A percentile compares a stretch with the other conserved stretches of the same genome.
Evolutionary conservation across 305 asterid species (phyloP).

Genomic region (Solanum hybrid): DNA sequence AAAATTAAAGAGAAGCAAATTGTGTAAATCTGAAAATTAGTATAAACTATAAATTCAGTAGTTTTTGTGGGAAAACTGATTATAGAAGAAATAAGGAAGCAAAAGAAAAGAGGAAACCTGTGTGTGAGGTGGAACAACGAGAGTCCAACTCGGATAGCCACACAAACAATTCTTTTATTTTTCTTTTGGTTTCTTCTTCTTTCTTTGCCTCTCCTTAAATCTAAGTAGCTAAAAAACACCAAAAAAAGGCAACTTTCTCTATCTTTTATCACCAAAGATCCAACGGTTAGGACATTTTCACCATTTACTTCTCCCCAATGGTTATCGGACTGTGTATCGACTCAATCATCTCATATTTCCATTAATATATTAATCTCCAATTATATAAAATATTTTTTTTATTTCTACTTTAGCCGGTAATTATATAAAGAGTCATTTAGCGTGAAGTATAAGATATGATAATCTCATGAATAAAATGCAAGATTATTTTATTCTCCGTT

Average conservation of each 20-base stretch:
- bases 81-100: not conserved
- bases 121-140: conserved; percentile 8
- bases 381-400: no score
- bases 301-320: not conserved
- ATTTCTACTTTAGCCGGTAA: no score
- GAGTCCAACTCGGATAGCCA: conserved; percentile 11
- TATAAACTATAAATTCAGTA: not conserved
- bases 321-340: not conserved
- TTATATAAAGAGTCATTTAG: no score
- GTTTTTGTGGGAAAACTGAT: not conserved
- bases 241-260: not conserved
- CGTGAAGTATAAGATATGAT: not conserved
- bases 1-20: not conserved
- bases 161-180: not conserved
- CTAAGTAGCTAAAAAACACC: not conserved
- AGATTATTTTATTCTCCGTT: not conserved
- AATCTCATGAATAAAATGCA: no score
- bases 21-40: not conserved
- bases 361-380: no score
- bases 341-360: not conserved
- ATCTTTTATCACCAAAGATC: not conserved
- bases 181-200: not conserved
- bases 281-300: not conserved
- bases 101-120: not conserved
- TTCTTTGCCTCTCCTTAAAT: not conserved